Conservation (phyloP, 2,329 filamentous ascomycete species). For the Drechslerella stenobrocha region DNA sequence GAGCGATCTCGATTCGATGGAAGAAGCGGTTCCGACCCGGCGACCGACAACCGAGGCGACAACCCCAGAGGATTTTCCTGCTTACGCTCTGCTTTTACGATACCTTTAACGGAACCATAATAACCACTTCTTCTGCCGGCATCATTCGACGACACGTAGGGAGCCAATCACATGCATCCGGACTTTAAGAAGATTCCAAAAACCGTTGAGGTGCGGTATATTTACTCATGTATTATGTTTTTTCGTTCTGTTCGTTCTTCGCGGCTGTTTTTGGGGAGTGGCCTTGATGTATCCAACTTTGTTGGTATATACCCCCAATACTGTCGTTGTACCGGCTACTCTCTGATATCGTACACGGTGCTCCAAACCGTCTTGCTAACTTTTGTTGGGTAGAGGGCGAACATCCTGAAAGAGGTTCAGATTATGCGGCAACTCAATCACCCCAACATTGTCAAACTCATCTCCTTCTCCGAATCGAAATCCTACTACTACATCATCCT, state of each 20-base stretch:
- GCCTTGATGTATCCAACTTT: constrained; percentile 12
- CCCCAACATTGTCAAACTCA: constrained; percentile 89
- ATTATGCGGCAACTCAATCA: constrained; percentile 98
- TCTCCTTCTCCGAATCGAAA: constrained; percentile 88
- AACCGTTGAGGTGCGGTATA: constrained; percentile 88
- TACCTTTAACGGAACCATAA: constrained; percentile 50
- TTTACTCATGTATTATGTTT: constrained; percentile 49
- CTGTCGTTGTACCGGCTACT: constrained; percentile 23
- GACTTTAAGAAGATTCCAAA: constrained; percentile 94
- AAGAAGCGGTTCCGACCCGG: not conserved
- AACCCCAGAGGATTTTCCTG: constrained; percentile 13
- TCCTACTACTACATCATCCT: constrained; percentile 98
- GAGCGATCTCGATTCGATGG: too few species aligned
- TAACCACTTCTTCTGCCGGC: constrained; percentile 19
- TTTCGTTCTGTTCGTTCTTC: constrained; percentile 12
- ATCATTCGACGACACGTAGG: constrained; percentile 62
- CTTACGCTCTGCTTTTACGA: constrained; percentile 41
- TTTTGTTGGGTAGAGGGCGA: constrained; percentile 70
- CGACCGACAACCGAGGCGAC: constrained; percentile 1
- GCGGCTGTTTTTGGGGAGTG: constrained; percentile 22
- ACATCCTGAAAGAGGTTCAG: constrained; percentile 96
- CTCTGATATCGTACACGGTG: constrained; percentile 6
- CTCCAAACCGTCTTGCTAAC: constrained; percentile 30
- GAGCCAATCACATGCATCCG: constrained; percentile 89
- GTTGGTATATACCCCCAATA: constrained; percentile 21